Percentiles rank a stretch among this genome's conserved stretches.
Conservation (phyloP, 2,329 filamentous ascomycete species). For the Chrysoporthe cubensis region DNA sequence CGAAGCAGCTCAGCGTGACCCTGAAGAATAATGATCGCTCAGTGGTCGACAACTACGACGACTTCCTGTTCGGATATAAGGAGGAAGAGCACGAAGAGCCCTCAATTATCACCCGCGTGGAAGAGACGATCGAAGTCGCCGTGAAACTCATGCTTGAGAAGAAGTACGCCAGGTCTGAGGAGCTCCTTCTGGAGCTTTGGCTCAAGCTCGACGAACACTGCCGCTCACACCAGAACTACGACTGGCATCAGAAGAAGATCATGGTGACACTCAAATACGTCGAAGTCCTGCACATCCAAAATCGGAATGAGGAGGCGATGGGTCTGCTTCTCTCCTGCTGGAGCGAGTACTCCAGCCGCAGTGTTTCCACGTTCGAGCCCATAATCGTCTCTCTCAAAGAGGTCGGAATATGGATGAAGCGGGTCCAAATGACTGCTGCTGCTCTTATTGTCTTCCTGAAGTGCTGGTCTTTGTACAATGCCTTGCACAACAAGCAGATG, state of each 20-base stretch:
- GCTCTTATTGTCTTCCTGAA: slow-evolving; percentile 10
- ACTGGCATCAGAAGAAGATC: slow-evolving; percentile 18
- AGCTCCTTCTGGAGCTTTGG: slow-evolving; percentile 8
- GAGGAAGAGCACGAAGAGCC: slow-evolving; percentile 1
- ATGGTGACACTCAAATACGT: slow-evolving; percentile 12
- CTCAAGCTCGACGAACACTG: slow-evolving; percentile 14
- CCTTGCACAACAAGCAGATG: slow-evolving; percentile 6
- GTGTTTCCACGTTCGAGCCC: neutral
- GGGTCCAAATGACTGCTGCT: neutral
- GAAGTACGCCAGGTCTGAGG: slow-evolving; percentile 6
- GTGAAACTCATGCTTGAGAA: neutral
- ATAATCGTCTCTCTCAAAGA: slow-evolving; percentile 6
- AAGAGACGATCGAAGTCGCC: slow-evolving; percentile 1
- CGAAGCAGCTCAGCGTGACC: slow-evolving; percentile 5
- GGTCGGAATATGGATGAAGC: slow-evolving; percentile 9
- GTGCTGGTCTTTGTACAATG: slow-evolving; percentile 13
- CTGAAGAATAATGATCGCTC: neutral
- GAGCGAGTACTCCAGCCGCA: slow-evolving; percentile 11
- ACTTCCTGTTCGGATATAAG: neutral
- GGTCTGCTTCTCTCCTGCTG: slow-evolving; percentile 13
- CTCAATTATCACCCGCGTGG: slow-evolving; percentile 6
- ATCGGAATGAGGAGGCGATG: slow-evolving; percentile 8
- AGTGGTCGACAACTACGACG: slow-evolving; percentile 6
- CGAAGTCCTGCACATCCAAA: slow-evolving; percentile 13
- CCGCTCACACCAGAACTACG: slow-evolving; percentile 6